Base-by-base conservation (phyloP, 225 moss, liverwort and hornwort species). In the Straminergon stramineum region DNA sequence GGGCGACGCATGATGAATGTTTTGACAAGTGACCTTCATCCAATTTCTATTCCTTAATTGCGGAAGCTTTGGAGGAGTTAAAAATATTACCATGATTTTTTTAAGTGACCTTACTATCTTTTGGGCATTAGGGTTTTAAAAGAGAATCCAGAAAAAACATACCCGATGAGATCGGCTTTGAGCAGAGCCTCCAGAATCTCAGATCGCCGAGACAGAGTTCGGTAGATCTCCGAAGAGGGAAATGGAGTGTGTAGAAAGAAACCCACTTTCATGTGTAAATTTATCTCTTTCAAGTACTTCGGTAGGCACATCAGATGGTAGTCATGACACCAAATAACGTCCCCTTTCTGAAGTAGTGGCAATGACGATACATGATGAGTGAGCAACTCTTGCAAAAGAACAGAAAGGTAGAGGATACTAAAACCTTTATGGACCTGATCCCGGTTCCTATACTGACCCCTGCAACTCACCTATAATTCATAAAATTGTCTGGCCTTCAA, bases 301-400 rank as follows among this genome's bases (percentile, higher is more conserved):
- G 98, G 98, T 73, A 98, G 94, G 87, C 95, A 98, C 98, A 98
- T 97, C 69, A 98, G 95, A 89, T 98, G 98, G 85, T 97, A 98
- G 77, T 98, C 98, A 69, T 98, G 98, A 89, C 98, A 98, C 98
- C 98, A 98, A 41, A 98, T 97, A 32, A 96, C 95, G 85, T 98
- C 98, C 63, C 98, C 98, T 61, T 95, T 96, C 90, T 98, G 91
- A 84, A 64, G 53, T 13, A 61, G 39, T 32, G 84, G 56, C 90
- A 79, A 86, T 71, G 32, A 79, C 70, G 63, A 86, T 58, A n/a
- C 45, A 85, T 22, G 69, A 70, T 81, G 87, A 89, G 87, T 57
- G 57, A 57, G 84, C 31, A 74, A 30, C n/a, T 53, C 53, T 57
- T 52, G 60, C 89, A 75, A 56, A 84, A 48, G 45, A 31, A 62